phyloP scores from a whole-genome alignment of 2,329 filamentous ascomycete species.

The Aspergillus tamarii region DNA sequence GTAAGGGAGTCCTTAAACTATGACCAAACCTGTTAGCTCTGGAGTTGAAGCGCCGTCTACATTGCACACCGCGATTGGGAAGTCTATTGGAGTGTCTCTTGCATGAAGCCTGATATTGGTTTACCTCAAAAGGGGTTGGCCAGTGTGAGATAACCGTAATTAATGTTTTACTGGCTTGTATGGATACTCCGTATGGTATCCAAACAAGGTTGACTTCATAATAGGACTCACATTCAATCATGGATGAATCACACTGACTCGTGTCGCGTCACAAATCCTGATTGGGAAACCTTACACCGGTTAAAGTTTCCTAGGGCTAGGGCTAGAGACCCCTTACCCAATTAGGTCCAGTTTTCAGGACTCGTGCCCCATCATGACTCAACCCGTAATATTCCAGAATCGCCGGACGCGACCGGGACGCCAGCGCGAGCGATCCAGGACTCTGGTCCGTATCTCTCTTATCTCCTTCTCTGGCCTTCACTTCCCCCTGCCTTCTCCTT shows the following conservation, averaged over 20 bases:
- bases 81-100: not conserved
- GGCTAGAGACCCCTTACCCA: constrained; percentile 20
- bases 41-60: not conserved
- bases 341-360: constrained; percentile 21
- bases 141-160: not conserved
- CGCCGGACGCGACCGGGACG: not conserved
- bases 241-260: not conserved
- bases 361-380: constrained; percentile 25
- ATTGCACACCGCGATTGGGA: not conserved
- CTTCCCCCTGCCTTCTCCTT: not conserved
- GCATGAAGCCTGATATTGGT: too few species aligned
- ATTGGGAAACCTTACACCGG: not conserved
- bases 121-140: not conserved
- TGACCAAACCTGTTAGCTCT: not conserved
- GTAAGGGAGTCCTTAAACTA: not conserved
- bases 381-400: constrained; percentile 7
- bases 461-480: not conserved
- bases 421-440: not conserved
- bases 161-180: too few species aligned
- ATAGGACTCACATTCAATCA: not conserved
- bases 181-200: too few species aligned
- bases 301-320: constrained; percentile 23
- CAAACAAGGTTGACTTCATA: not conserved
- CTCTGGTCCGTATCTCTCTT: constrained; percentile 1
- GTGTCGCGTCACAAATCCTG: not conserved